These are phyloP conservation scores for Amauroascus verrucosus DNA, from an alignment of 2,329 filamentous ascomycete genomes.

Conservation along the genomic window DNA sequence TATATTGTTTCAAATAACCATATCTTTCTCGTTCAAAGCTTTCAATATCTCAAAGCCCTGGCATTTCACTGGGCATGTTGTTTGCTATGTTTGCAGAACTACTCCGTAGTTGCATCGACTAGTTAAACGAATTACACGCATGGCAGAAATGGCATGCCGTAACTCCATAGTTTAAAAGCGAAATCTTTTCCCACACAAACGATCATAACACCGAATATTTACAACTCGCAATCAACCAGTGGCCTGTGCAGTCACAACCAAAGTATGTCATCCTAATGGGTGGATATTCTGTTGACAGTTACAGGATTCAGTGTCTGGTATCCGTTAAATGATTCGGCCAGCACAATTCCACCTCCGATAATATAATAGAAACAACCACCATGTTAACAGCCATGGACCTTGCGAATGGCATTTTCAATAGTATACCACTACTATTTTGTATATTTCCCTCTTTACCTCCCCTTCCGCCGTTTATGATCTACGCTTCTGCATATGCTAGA, in stretches of 20 bases:
- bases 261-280: too few species aligned
- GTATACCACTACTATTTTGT: not conserved
- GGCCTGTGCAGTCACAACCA: too few species aligned
- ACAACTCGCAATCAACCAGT: too few species aligned
- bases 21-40: not conserved
- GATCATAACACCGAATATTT: too few species aligned
- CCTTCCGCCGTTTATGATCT: not conserved
- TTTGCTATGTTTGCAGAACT: not conserved
- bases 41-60: too few species aligned
- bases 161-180: conserved; percentile 3
- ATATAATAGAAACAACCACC: too few species aligned
- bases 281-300: too few species aligned
- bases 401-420: not conserved
- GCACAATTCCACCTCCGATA: too few species aligned
- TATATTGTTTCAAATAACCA: not conserved
- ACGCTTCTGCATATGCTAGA: conserved; percentile 37
- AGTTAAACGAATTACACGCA: not conserved
- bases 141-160: not conserved
- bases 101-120: too few species aligned
- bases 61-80: too few species aligned
- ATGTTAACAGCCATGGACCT: not conserved
- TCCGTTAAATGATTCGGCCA: too few species aligned
- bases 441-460: not conserved
- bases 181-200: not conserved
- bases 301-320: too few species aligned